A percentile compares a stretch with the other conserved stretches of the same genome.
These are phyloP conservation scores for Yamadazyma membranifaciens DNA, from an alignment of 1,139 yeast species.

Conservation along the genomic window DNA sequence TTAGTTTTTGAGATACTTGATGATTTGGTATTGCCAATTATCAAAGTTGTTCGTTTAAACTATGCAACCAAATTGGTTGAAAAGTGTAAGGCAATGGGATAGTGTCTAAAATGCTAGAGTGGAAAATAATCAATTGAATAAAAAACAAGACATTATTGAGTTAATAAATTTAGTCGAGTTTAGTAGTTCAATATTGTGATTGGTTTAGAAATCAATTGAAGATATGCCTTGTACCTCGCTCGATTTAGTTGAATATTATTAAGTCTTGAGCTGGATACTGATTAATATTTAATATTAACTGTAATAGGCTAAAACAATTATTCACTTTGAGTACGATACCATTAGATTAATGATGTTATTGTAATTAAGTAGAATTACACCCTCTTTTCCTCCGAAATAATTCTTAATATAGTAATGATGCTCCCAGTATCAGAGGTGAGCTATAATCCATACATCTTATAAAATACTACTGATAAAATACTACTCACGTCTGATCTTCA, in stretches of 20 bases:
- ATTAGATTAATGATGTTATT: slow-evolving; percentile 52
- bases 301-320: slow-evolving; percentile 60
- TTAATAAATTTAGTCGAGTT: no score
- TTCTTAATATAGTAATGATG: neutral
- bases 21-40: slow-evolving; percentile 8
- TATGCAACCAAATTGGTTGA: no score
- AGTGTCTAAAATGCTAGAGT: neutral
- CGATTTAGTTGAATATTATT: slow-evolving; percentile 25
- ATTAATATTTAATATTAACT: slow-evolving; percentile 1
- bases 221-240: slow-evolving; percentile 68
- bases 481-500: neutral
- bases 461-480: no score
- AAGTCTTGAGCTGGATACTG: slow-evolving; percentile 59
- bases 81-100: no score
- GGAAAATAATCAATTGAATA: neutral
- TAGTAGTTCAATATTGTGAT: no score
- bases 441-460: no score
- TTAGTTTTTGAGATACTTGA: neutral
- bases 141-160: no score
- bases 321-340: slow-evolving; percentile 77
- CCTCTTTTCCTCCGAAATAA: slow-evolving; percentile 1
- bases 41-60: no score
- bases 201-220: no score
- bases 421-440: no score
- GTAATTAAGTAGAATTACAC: slow-evolving; percentile 73